Percentiles rank a stretch among this genome's conserved stretches.
Evolutionary conservation across 768 basidiomycete species (phyloP).

Genomic region (Leccinum incarnatum): DNA sequence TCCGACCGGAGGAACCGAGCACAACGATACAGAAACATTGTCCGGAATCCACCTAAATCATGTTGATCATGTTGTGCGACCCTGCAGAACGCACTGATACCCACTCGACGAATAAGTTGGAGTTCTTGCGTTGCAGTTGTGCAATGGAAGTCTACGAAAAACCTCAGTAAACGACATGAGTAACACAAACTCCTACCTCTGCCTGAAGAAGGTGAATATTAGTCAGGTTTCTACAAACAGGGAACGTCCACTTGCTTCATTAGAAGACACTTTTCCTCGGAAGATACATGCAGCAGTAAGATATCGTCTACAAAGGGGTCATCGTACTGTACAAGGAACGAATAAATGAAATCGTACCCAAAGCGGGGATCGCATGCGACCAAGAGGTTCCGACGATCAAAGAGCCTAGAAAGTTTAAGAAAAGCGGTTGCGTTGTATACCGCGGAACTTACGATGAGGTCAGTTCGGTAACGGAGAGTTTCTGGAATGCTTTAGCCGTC

Average conservation of each 20-base stretch:
- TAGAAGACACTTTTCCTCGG: slow-evolving; percentile 76
- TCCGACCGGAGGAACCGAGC: slow-evolving; percentile 81
- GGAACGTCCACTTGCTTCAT: slow-evolving; percentile 56
- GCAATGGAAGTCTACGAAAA: slow-evolving; percentile 57
- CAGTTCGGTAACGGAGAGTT: slow-evolving; percentile 61
- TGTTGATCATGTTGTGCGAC: slow-evolving; percentile 1
- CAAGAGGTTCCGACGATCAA: slow-evolving; percentile 76
- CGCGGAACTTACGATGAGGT: slow-evolving; percentile 60
- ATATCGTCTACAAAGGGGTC: slow-evolving; percentile 55
- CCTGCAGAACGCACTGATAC: slow-evolving; percentile 15
- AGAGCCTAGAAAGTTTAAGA: slow-evolving; percentile 47
- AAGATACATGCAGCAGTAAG: slow-evolving; percentile 86
- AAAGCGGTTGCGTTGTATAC: not conserved
- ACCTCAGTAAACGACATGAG: slow-evolving; percentile 8
- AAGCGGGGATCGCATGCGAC: slow-evolving; percentile 80
- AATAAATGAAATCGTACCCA: slow-evolving; percentile 43
- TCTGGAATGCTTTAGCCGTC: slow-evolving; percentile 58
- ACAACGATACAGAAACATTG: slow-evolving; percentile 81
- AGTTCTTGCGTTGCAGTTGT: slow-evolving; percentile 74
- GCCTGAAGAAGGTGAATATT: slow-evolving; percentile 35
- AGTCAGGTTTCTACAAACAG: not conserved
- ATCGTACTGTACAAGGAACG: not conserved
- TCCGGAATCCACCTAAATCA: slow-evolving; percentile 79
- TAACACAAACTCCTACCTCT: slow-evolving; percentile 41
- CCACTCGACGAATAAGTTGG: slow-evolving; percentile 76